Base-by-base conservation (phyloP, 805 yeast species). In the Wickerhamiella vanderwaltii region DNA sequence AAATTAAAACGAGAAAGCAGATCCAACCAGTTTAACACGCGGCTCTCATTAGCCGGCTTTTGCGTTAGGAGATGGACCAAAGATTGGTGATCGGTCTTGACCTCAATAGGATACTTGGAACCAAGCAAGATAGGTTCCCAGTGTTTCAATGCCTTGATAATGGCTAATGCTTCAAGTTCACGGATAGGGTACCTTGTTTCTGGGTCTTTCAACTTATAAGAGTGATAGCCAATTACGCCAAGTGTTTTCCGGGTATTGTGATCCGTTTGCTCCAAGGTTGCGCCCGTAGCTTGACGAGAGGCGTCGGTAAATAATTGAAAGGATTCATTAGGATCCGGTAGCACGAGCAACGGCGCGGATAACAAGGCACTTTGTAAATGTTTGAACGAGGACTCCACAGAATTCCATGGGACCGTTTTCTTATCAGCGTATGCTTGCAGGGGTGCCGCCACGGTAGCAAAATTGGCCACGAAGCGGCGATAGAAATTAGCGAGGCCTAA, bases 401-500 rank as follows among this genome's bases (percentile, higher is more conserved):
- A n/a, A n/a, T n/a, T n/a, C n/a, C n/a, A n/a, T n/a, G n/a, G n/a
- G n/a, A n/a, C n/a, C n/a, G n/a, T n/a, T n/a, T n/a, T n/a, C n/a
- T n/a, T n/a, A n/a, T n/a, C n/a, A n/a, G n/a, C n/a, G n/a, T n/a
- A n/a, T n/a, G n/a, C n/a, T n/a, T n/a, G n/a, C n/a, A 6, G 35
- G 5, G 24, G 24, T 3, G 20, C 23, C 9, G 35, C 35, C 22
- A 18, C n/a, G 13, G 5, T n/a, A 7, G 38, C 5, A 15, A 34
- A 24, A 6, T 34, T 6, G 17, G 29, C 20, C 15, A 34, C 16
- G 16, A 34, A 34, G 9, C 29, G 38, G 29, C 38, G 29, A 17
- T 34, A 34, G 29, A 34, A 34, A 15, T 34, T 23, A 13, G 38
- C 29, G 5, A 34, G 29, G 16, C 29, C 38, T 12, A 34, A 22